These are phyloP conservation scores for Trichoderma afroharzianum DNA, from an alignment of 2,329 filamentous ascomycete genomes.

Conservation along the genomic window DNA sequence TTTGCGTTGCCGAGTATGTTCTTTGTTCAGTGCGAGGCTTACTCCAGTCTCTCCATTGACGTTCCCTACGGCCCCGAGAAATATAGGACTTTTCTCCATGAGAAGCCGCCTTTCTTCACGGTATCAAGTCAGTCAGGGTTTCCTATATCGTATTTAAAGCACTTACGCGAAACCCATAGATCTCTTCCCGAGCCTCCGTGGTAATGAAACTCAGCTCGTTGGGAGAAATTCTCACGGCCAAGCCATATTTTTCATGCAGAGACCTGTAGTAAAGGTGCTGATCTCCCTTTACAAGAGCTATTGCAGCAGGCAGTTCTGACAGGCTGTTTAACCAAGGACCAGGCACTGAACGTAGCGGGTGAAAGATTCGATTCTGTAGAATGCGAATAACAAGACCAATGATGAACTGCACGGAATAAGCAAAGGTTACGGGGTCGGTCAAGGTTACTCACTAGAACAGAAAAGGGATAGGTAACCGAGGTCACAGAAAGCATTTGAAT, in stretches of 20 bases:
- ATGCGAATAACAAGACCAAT: neutral
- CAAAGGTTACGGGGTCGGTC: neutral
- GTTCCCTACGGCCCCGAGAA: neutral
- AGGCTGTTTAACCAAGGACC: neutral
- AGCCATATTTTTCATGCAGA: neutral
- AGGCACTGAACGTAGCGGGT: neutral
- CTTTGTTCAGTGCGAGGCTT: neutral
- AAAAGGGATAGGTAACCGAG: neutral
- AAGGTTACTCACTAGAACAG: neutral
- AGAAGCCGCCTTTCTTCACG: neutral
- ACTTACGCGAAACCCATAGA: neutral
- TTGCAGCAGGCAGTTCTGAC: neutral
- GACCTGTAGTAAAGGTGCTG: neutral
- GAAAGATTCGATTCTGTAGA: neutral
- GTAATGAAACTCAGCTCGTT: neutral
- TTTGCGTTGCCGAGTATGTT: neutral
- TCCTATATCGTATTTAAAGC: neutral
- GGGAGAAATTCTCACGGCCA: neutral
- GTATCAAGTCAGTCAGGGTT: neutral
- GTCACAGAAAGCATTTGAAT: neutral
- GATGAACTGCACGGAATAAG: neutral
- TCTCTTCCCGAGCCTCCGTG: neutral
- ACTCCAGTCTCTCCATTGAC: neutral
- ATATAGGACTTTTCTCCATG: neutral
- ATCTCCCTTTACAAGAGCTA: neutral